Percentiles rank a stretch among this genome's conserved stretches.
These are phyloP conservation scores for Ophiostoma montium DNA, from an alignment of 2,329 filamentous ascomycete species.

Conservation along the genomic window DNA sequence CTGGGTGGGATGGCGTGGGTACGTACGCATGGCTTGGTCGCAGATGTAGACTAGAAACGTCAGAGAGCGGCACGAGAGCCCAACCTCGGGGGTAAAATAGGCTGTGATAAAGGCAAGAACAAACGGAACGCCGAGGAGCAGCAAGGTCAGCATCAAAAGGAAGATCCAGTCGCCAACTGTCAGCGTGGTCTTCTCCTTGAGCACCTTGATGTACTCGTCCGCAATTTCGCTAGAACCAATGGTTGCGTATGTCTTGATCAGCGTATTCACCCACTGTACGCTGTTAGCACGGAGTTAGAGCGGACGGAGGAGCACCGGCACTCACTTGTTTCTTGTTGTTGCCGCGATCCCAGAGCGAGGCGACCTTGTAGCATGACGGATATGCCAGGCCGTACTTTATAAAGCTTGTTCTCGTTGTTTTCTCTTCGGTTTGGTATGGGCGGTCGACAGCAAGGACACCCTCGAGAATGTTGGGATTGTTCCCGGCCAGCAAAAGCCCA, in stretches of 20 bases:
- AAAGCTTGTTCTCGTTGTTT: background rate
- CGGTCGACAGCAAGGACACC: constrained; percentile 15
- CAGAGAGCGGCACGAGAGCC: constrained; percentile 16
- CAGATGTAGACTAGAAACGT: constrained; percentile 14
- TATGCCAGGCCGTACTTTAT: constrained; percentile 12
- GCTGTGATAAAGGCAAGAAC: constrained; percentile 16
- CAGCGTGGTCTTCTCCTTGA: constrained; percentile 10
- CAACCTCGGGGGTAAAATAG: constrained; percentile 14
- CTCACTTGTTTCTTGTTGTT: constrained; percentile 14
- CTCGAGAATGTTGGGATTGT: constrained; percentile 19
- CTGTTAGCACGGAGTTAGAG: background rate
- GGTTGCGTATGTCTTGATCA: constrained; percentile 8
- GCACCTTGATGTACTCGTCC: constrained; percentile 11
- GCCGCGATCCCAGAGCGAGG: constrained; percentile 17
- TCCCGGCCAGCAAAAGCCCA: constrained; percentile 16
- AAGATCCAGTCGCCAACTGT: constrained; percentile 12
- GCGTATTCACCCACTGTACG: constrained; percentile 13
- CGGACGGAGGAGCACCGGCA: background rate
- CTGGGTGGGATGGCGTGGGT: too few species aligned
- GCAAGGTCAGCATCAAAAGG: constrained; percentile 10
- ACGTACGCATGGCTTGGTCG: constrained; percentile 8
- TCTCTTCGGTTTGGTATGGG: background rate
- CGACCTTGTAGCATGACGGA: constrained; percentile 17
- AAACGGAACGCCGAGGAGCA: constrained; percentile 13
- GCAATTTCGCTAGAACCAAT: too few species aligned